Base-by-base conservation (phyloP, 495 filamentous ascomycete species). In the Cryomyces minteri region DNA sequence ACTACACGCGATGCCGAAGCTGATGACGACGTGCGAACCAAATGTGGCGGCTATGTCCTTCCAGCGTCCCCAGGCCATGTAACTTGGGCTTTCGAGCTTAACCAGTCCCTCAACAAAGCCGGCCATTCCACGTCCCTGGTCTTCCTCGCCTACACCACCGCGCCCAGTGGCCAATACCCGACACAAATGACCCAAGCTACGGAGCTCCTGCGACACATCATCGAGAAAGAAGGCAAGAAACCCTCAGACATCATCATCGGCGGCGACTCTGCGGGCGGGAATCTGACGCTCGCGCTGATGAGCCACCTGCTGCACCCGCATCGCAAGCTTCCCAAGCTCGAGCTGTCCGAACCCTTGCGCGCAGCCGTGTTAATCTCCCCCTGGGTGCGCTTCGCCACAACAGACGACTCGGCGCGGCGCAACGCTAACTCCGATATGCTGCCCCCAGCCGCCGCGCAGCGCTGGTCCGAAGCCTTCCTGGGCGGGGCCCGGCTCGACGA, bases 181-280 rank as follows among this genome's bases (percentile, higher is more conserved):
- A 67, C 62, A 2, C 76, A 80, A 51, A 62, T 80, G 11, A 62
- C 62, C 46, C 72, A 80, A 58, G 68, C 68, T 9, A 60, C 66
- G 44, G 63, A 62, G 31, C 61, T 65, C 14, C 61, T 82, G n/a
- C 62, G 64, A 9, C 66, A 76, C 57, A 61, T 77, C 39, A 55
- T 79, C 40, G 54, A 64, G 5, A 57, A 52, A 5, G 53, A 65
- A 33, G 38, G 51, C 9, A 62, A 62, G 14, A 55, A 58, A 8
- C 69, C 72, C 0, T 37, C 34, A 12, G 12, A 37, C 12, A 12
- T 82, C 31, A 48, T 70, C 39, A 42, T 82, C 0, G 71, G 59
- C 29, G 78, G 78, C 8, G 77, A 82, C 56, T 79, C 75, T 2
- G 78, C 78, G 0, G 76, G 78, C 45, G 78, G 62, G 1, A 79